Base-by-base conservation (phyloP, 495 filamentous ascomycete genomes). In the Alectoria sarmentosa region DNA sequence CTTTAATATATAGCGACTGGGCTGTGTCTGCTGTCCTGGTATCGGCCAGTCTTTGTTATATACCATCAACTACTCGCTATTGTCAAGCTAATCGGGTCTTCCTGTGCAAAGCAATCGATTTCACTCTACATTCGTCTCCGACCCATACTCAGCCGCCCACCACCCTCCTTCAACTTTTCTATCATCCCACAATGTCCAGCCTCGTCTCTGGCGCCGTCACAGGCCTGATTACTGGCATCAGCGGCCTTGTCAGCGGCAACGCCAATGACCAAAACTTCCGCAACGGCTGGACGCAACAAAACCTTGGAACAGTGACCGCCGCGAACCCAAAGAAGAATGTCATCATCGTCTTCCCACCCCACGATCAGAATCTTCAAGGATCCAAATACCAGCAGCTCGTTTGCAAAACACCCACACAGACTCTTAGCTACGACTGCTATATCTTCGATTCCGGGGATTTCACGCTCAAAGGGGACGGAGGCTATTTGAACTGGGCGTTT, bases 401-500 rank as follows among this genome's bases (percentile, higher is more conserved):
- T 15, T 37, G 32, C n/a, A 58, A 39, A 58, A 39, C 56, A 39
- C 32, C 38, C 13, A 58, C 19, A 13, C 19, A 58, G 14, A 36
- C 56, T 36, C 56, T 38, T 15, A 60, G 58, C 36, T 39, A 60
- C 10, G 44, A 41, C 36, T 60, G 37, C 17, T 41, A 28, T 4
- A 49, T 49, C 23, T 49, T 49, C 23, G 23, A 49, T 14, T 28
- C 46, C 11, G 46, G 46, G 9, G 46, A 49, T 14, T 49, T 28
- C 23, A 49, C 23, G 49, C 23, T 54, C 14, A 54, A 54, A 5
- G 49, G 49, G 49, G 26, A 49, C 23, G 46, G 46, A 0, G 46
- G 46, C n/a, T 49, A 49, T 49, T 14, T 49, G 46, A 49, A 49
- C 28, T 49, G 23, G 46, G 46, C 46, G 46, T 49, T 49, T 28